Percentiles rank a stretch among this genome's conserved stretches.
phyloP scores from a whole-genome alignment of 176 grass and related monocot genomes.

The Oryza brachyantha region DNA sequence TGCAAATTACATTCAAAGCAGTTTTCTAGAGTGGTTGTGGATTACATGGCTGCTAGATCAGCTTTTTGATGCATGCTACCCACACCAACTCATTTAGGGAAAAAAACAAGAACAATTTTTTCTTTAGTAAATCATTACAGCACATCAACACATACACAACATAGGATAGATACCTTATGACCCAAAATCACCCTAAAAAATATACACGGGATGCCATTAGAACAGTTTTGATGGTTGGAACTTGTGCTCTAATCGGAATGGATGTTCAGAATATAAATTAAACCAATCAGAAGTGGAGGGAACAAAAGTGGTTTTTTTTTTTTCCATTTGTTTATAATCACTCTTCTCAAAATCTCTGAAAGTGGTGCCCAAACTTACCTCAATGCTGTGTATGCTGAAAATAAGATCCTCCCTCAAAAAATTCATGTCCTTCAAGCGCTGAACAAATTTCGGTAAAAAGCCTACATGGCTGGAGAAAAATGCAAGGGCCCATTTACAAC shows the following conservation, averaged over 20 bases:
- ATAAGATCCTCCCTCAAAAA: constrained; percentile 97
- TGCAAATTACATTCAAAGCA: neutral
- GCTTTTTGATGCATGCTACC: neutral
- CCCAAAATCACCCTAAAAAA: neutral
- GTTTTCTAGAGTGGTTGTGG: neutral
- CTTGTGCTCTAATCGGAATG: neutral
- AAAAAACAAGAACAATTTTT: neutral
- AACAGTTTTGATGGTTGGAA: neutral
- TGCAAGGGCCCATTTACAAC: neutral
- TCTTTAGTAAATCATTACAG: neutral
- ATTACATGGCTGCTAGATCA: neutral
- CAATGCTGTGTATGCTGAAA: constrained; percentile 84
- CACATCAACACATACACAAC: neutral
- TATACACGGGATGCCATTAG: neutral
- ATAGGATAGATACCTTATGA: neutral
- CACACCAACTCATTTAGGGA: neutral
- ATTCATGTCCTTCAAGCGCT: constrained; percentile 73
- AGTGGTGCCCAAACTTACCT: constrained; percentile 50
- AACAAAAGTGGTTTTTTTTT: neutral
- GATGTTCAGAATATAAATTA: neutral
- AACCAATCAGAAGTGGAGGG: neutral
- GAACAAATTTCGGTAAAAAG: constrained; percentile 77
- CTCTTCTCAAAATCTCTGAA: neutral
- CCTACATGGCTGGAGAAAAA: constrained; percentile 66
- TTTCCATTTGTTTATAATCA: neutral